Percentiles rank a stretch among this genome's conserved stretches.
Evolutionary conservation across 495 filamentous ascomycete species (phyloP).

Genomic region (Aspergillus homomorphus): DNA sequence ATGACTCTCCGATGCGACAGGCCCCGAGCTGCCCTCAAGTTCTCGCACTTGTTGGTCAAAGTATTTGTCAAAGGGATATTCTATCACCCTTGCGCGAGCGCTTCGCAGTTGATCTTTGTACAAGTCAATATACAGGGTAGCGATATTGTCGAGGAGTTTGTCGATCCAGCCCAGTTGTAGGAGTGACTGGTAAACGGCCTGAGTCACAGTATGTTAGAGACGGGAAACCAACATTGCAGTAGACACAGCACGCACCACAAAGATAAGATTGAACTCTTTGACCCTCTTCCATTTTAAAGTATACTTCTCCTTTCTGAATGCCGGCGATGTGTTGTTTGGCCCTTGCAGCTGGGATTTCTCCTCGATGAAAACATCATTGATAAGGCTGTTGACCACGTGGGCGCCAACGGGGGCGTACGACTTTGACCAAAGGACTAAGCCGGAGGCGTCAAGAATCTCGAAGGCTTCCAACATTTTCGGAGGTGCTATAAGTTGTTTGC

Average conservation of each 20-base stretch:
- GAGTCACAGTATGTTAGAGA: constrained; percentile 22
- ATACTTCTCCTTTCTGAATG: constrained; percentile 89
- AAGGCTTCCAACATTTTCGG: constrained; percentile 84
- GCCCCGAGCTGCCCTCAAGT: constrained; percentile 61
- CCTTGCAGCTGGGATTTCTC: constrained; percentile 68
- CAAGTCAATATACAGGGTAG: constrained; percentile 80
- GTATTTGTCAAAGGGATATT: constrained; percentile 82
- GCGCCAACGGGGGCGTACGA: constrained; percentile 75
- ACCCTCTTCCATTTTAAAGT: constrained; percentile 89
- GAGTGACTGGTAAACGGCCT: constrained; percentile 97
- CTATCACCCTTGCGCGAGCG: constrained; percentile 69
- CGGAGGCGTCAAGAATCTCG: constrained; percentile 92
- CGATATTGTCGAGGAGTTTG: constrained; percentile 91
- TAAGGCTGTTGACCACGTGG: constrained; percentile 87
- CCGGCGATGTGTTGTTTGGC: constrained; percentile 37
- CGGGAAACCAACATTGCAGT: constrained; percentile 4
- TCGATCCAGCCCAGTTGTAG: constrained; percentile 96
- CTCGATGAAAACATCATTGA: constrained; percentile 95
- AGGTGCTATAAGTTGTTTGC: constrained; percentile 4
- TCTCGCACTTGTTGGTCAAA: constrained; percentile 90
- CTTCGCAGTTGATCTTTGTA: constrained; percentile 85
- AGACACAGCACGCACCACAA: constrained; percentile 67
- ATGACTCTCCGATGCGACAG: constrained; percentile 31
- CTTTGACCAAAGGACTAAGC: constrained; percentile 94
- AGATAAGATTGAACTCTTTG: constrained; percentile 91